Evolutionary conservation across 345 rosid species (phyloP).

Genomic region (Excoecaria agallocha): DNA sequence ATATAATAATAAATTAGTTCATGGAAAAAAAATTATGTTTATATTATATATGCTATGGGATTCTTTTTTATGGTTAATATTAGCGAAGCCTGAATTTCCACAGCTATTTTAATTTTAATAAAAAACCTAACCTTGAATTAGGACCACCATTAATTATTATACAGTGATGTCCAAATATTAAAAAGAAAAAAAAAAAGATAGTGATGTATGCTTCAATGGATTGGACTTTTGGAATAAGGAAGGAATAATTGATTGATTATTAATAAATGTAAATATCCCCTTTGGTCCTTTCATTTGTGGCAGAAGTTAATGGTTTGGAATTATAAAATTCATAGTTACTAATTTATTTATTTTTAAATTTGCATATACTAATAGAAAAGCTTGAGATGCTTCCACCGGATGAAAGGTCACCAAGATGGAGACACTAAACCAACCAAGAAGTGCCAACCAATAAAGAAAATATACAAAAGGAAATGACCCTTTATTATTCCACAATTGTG

Average conservation of each 20-base stretch:
- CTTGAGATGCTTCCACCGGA: not conserved
- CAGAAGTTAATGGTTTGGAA: not conserved
- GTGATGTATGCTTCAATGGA: conserved; percentile 7
- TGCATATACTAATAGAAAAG: not conserved
- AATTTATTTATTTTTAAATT: not conserved
- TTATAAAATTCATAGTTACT: not conserved
- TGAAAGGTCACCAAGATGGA: conserved; percentile 1
- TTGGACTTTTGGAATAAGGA: not conserved
- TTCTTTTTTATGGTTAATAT: not conserved
- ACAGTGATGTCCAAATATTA: not conserved
- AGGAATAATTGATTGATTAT: not conserved
- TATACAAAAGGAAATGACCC: not conserved
- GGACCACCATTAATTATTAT: conserved; percentile 8
- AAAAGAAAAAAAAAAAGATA: not conserved
- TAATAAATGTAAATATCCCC: not conserved
- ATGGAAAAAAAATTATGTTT: not conserved
- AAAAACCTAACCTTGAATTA: not conserved
- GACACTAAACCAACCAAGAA: not conserved
- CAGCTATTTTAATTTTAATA: conserved; percentile 4
- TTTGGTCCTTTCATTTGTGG: not conserved
- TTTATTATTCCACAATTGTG: too few relatives aligned
- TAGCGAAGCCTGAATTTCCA: not conserved
- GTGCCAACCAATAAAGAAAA: not conserved
- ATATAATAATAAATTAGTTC: not conserved
- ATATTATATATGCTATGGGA: too few relatives aligned